These are phyloP conservation scores for Aspergillus incahuasiensis DNA, from an alignment of 495 filamentous ascomycete genomes.

Conservation along the genomic window DNA sequence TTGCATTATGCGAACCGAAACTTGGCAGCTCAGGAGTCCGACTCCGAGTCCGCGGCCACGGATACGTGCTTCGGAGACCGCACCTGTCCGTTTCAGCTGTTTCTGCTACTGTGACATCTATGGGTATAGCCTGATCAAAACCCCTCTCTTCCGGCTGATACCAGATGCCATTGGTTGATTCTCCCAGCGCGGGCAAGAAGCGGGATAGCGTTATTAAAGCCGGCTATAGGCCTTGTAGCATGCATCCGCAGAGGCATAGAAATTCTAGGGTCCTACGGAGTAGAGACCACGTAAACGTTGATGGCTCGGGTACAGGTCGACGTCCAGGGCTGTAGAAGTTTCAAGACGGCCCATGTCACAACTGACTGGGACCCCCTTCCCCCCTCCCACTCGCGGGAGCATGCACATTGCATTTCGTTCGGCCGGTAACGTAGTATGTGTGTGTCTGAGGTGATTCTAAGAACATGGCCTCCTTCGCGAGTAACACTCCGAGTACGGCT, in stretches of 20 bases:
- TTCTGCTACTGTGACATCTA: no score
- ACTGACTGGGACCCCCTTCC: no score
- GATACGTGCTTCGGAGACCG: no score
- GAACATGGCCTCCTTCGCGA: conserved; percentile 24
- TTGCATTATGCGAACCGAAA: not conserved
- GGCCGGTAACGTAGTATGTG: no score
- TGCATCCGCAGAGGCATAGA: conserved; percentile 17
- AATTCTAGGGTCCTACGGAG: conserved; percentile 24
- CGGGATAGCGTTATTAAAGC: not conserved
- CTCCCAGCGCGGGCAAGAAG: not conserved
- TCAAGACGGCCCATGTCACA: no score
- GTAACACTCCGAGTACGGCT: conserved; percentile 28
- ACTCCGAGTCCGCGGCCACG: not conserved
- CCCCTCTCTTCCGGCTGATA: no score
- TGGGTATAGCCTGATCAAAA: no score
- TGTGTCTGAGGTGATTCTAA: conserved; percentile 24
- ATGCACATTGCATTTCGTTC: not conserved
- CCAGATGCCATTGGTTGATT: not conserved
- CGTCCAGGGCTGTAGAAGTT: not conserved
- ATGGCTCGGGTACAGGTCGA: not conserved
- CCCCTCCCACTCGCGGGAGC: not conserved
- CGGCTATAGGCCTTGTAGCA: conserved; percentile 7
- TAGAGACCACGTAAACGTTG: conserved; percentile 17
- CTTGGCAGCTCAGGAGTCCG: not conserved
- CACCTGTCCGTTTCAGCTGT: no score